Evolutionary conservation across 75 land plant genomes (phyloP), one percentile per base, ranked within the genome.

Genomic region (Pinus albicaulis): DNA sequence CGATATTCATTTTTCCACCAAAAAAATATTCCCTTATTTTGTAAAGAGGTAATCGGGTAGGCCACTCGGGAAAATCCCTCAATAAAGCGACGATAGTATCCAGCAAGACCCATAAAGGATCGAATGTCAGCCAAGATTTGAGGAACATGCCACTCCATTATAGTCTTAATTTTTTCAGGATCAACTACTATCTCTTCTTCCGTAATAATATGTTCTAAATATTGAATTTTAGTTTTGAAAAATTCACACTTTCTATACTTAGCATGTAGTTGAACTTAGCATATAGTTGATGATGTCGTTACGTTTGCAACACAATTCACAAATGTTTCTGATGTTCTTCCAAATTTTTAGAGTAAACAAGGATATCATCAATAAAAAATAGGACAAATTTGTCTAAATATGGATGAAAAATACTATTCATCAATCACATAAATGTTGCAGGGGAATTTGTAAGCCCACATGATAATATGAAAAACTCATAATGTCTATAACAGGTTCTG

Each of bases 291-390:
- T 65, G 25, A 15, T 22, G 10, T 56, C 61, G 20, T 24, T 75
- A 55, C 13, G 4, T 23, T n/a, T 64, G 2, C 57, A 80, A 41
- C 20, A 69, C 73, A 3, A 56, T 7, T 0, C 44, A 15, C 19
- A 80, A 17, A 19, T 75, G 73, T 31, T 75, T 6, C 7, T 19
- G 3, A 52, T 81, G 80, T 57, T 57, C 65, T 17, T 77, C 41
- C 16, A 22, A 4, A 6, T 48, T 59, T 7, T 24, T 22, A 10
- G 57, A 70, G 15, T 70, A 71, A 1, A 81, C 28, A 12, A 77
- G 20, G 22, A 77, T 81, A 41, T 72, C 74, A 22, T 81, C 53
- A 17, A 81, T 3, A 74, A 19, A 41, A 2, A 31, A 1, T 2
- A 31, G 2, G 31, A 0, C 31, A 0, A 31, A 31, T 31, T 31